Conservation (phyloP, 1,284 basidiomycete genomes). For the Boletellus sp. region DNA sequence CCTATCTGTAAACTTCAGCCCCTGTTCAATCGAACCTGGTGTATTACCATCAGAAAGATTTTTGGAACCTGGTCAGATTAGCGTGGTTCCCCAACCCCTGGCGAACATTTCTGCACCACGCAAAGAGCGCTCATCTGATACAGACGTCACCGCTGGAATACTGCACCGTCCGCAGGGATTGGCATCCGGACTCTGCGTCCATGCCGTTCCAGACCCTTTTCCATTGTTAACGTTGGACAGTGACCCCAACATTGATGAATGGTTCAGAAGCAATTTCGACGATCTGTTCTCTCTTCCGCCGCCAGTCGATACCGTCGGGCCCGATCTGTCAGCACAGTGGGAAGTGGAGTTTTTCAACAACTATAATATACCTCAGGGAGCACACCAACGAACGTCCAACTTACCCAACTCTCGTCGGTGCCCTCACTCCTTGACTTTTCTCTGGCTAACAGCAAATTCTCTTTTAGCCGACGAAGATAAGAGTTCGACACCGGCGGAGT, state of each 20-base stretch:
- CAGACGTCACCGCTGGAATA: constrained; percentile 5
- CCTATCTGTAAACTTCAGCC: neutral
- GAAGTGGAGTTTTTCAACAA: constrained; percentile 24
- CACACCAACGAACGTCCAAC: too few relatives aligned
- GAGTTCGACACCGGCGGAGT: neutral
- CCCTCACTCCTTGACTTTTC: too few relatives aligned
- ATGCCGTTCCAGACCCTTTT: constrained; percentile 30
- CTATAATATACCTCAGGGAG: constrained; percentile 15
- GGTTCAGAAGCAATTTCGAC: constrained; percentile 21
- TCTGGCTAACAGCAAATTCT: neutral
- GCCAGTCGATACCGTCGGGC: constrained; percentile 10
- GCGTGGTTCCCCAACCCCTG: too few relatives aligned
- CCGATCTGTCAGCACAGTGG: constrained; percentile 12
- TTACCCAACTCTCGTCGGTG: too few relatives aligned
- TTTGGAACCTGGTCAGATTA: neutral
- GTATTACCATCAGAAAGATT: neutral
- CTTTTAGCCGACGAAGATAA: neutral
- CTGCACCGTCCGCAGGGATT: constrained; percentile 31
- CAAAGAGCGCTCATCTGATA: constrained; percentile 36
- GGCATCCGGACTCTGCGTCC: constrained; percentile 19
- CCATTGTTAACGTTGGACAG: constrained; percentile 12
- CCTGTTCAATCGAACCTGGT: neutral
- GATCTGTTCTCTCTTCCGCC: constrained; percentile 21
- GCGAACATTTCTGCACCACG: neutral
- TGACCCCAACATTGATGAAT: constrained; percentile 20